phyloP scores from a whole-genome alignment of 768 basidiomycete species.

The Mycena galopus region DNA sequence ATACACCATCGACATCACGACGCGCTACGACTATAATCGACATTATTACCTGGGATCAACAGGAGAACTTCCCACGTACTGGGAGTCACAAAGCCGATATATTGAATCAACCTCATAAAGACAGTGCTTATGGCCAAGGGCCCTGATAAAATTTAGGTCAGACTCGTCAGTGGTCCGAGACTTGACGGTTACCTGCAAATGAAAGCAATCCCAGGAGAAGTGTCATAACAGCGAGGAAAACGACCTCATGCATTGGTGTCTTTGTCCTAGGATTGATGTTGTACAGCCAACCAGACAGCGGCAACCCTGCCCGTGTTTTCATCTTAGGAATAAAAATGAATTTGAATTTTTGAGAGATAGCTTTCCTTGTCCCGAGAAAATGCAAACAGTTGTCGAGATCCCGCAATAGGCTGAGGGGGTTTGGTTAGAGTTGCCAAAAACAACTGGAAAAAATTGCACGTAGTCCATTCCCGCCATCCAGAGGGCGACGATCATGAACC shows the following conservation, averaged over 20 bases:
- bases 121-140: slow-evolving; percentile 69
- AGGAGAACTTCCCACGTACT: too few species aligned
- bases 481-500: slow-evolving; percentile 42
- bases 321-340: too few species aligned
- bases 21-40: too few species aligned
- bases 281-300: slow-evolving; percentile 73
- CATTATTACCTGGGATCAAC: too few species aligned
- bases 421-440: slow-evolving; percentile 36
- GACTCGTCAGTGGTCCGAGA: too few species aligned
- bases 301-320: slow-evolving; percentile 74
- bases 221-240: slow-evolving; percentile 61
- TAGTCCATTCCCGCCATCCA: slow-evolving; percentile 43
- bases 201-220: slow-evolving; percentile 68
- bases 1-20: slow-evolving; percentile 69
- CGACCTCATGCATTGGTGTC: slow-evolving; percentile 71
- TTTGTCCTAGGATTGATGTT: slow-evolving; percentile 65
- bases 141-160: too few species aligned
- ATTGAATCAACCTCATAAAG: slow-evolving; percentile 64
- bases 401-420: slow-evolving; percentile 52
- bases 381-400: slow-evolving; percentile 75
- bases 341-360: too few species aligned
- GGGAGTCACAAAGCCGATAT: slow-evolving; percentile 65
- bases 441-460: slow-evolving; percentile 38
- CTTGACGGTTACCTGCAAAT: too few species aligned
- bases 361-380: slow-evolving; percentile 77